phyloP scores from a whole-genome alignment of 139 green algal genomes.

The Deuterostichococcus epilithicus region DNA sequence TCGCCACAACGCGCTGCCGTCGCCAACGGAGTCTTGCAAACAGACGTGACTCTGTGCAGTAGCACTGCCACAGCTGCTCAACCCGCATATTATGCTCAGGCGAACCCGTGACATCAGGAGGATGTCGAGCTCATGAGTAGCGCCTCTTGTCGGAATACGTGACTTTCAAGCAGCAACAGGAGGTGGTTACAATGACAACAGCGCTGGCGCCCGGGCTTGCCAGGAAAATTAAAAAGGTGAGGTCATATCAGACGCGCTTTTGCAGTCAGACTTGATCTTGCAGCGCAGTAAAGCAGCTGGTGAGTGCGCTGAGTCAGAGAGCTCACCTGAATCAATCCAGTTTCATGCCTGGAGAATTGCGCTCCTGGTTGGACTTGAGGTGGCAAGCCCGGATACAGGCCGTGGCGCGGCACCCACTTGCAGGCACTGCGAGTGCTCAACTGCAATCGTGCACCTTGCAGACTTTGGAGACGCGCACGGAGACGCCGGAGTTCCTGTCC shows the following conservation, averaged over 20 bases:
- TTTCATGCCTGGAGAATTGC: not conserved
- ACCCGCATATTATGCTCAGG: no score
- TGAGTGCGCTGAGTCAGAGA: not conserved
- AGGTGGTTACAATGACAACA: not conserved
- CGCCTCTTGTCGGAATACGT: no score
- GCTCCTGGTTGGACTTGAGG: not conserved
- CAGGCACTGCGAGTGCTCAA: not conserved
- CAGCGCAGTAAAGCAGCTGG: not conserved
- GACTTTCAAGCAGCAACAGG: not conserved
- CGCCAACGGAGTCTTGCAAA: no score
- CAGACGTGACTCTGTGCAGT: no score
- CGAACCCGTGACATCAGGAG: no score
- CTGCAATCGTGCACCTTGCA: slow-evolving; percentile 21
- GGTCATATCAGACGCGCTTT: no score
- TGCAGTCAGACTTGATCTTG: not conserved
- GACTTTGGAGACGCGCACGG: slow-evolving; percentile 83
- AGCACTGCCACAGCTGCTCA: no score
- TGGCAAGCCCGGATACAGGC: not conserved
- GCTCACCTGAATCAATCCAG: not conserved
- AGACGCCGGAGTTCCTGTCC: slow-evolving; percentile 74
- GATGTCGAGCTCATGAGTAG: no score
- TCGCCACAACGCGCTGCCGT: no score
- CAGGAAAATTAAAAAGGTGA: slow-evolving; percentile 84
- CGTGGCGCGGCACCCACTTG: not conserved
- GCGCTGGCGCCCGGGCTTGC: slow-evolving; percentile 66